Evolutionary conservation across 495 filamentous ascomycete species (phyloP).

Genomic region (Penicillium desertorum): DNA sequence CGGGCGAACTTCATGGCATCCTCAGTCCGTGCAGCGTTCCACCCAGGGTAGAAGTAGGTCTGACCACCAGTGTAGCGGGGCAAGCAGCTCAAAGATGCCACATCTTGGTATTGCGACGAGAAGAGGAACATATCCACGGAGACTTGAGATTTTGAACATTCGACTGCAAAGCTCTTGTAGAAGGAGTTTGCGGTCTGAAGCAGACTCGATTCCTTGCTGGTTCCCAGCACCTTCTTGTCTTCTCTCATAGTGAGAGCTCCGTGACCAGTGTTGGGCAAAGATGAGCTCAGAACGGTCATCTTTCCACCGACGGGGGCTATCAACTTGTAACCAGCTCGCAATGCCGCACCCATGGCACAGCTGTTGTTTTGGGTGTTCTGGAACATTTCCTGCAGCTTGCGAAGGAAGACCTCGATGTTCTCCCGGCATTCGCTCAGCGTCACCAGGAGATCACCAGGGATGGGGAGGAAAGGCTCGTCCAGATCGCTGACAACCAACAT

Average conservation of each 20-base stretch:
- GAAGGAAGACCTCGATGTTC: constrained; percentile 87
- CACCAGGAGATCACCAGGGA: constrained; percentile 89
- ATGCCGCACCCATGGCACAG: constrained; percentile 89
- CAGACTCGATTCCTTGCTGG: constrained; percentile 81
- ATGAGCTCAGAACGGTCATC: constrained; percentile 84
- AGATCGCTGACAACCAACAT: constrained; percentile 97
- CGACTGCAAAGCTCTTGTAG: constrained; percentile 98
- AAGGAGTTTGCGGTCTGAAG: constrained; percentile 92
- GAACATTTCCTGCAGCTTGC: constrained; percentile 94
- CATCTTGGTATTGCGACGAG: constrained; percentile 94
- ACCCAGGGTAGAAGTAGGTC: constrained; percentile 97
- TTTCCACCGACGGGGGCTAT: constrained; percentile 93
- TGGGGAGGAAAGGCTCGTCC: constrained; percentile 95
- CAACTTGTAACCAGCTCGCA: constrained; percentile 90
- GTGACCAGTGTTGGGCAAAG: constrained; percentile 84
- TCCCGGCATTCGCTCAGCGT: constrained; percentile 83
- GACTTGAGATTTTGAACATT: constrained; percentile 97
- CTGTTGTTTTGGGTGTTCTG: constrained; percentile 82
- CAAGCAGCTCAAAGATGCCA: constrained; percentile 90
- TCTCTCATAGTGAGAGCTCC: constrained; percentile 93
- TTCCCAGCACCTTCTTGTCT: constrained; percentile 94
- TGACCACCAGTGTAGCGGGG: constrained; percentile 96
- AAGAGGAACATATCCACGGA: constrained; percentile 99
- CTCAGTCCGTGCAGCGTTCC: constrained; percentile 89
- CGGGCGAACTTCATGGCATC: constrained; percentile 96